A percentile compares a stretch with the other conserved stretches of the same genome.
These are phyloP conservation scores for Boletus subparvulus DNA, from an alignment of 768 basidiomycete genomes.

Conservation along the genomic window DNA sequence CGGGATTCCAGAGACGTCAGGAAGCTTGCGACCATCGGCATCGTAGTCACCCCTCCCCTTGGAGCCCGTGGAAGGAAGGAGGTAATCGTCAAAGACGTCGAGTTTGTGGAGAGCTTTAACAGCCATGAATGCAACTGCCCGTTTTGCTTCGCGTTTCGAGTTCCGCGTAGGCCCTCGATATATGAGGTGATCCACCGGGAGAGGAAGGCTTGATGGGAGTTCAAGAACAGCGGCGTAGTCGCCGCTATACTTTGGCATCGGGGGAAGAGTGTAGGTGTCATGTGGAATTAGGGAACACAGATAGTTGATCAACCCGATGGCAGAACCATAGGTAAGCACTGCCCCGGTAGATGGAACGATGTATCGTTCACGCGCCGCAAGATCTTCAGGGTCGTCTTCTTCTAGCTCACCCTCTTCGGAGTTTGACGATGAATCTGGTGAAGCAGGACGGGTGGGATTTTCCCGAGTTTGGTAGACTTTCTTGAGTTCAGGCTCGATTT, in stretches of 20 bases:
- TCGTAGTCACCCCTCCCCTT: conserved; percentile 51
- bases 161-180: conserved; percentile 59
- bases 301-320: conserved; percentile 66
- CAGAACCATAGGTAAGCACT: conserved; percentile 73
- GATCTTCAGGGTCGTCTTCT: conserved; percentile 52
- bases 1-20: conserved; percentile 47
- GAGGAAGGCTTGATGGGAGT: conserved; percentile 67
- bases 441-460: conserved; percentile 30
- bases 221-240: conserved; percentile 57
- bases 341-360: conserved; percentile 73
- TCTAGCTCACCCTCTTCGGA: conserved; percentile 39
- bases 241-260: conserved; percentile 60
- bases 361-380: conserved; percentile 69
- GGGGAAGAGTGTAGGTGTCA: conserved; percentile 63
- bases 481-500: conserved; percentile 65
- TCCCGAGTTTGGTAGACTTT: conserved; percentile 57
- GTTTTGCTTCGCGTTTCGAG: conserved; percentile 80
- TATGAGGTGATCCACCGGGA: conserved; percentile 51
- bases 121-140: conserved; percentile 78
- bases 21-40: conserved; percentile 47
- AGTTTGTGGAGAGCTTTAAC: conserved; percentile 66
- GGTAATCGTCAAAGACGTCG: conserved; percentile 80
- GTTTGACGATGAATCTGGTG: conserved; percentile 27
- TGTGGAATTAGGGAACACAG: conserved; percentile 77
- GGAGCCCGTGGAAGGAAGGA: conserved; percentile 65